Evolutionary conservation across 352 stramenopile genomes (phyloP), one percentile per base, ranked within the genome.

Genomic region (Blastocystis sp.): DNA sequence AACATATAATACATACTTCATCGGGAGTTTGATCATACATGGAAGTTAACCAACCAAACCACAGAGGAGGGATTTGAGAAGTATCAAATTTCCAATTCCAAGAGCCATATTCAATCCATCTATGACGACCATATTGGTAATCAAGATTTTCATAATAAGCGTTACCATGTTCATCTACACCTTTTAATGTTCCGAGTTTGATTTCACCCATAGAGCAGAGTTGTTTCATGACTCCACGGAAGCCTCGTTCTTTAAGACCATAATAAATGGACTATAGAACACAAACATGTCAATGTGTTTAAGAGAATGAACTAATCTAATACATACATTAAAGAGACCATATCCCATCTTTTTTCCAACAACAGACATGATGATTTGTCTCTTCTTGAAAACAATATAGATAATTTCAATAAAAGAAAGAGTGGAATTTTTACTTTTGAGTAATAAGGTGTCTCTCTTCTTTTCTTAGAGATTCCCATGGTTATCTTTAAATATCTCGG

Each of bases 61-160:
- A 62, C 16, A 30, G 10, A 36, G 52, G 52, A 48, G 52, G 24
- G 27, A 62, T 36, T 41, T 62, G 52, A 10, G 24, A 36, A 19
- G 37, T 54, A 41, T 62, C 52, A 32, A 62, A 62, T 62, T 42
- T 62, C 52, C 52, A 62, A 30, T 62, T 47, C 52, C 52, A 62
- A 54, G 27, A 39, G 11, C 24, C 34, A 21, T 62, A 62, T 19
- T 62, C 52, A 4, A 62, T 42, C 52, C 52, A 62, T 62, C 52
- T 9, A 35, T 62, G 52, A 24, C 9, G 32, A 62, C 52, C 52
- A 31, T 42, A 48, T 42, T 62, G 52, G 36, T 62, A 62, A 18
- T 62, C 42, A 27, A 62, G 40, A 39, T 44, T 36, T 28, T 62
- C 52, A 42, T 62, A 62, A 18, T 62, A 62, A 39, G 54, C 54